Conservation (phyloP, 345 rosid species). For the Anacardium occidentale region DNA sequence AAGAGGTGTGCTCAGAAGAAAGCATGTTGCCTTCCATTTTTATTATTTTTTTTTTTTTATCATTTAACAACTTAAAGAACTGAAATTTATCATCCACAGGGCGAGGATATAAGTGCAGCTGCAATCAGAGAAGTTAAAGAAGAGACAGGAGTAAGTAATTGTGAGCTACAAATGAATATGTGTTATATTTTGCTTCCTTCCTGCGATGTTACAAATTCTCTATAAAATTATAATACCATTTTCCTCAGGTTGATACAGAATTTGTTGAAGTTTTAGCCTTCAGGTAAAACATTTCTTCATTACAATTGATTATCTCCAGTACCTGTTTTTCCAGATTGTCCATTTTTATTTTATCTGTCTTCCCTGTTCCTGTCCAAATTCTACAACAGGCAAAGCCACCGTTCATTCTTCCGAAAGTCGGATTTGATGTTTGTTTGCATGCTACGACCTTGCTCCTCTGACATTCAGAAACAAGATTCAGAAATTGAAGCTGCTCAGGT, state of each 20-base stretch:
- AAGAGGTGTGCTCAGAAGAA: slow-evolving; percentile 45
- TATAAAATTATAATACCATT: background rate
- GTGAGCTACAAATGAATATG: background rate
- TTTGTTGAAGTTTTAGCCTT: slow-evolving; percentile 65
- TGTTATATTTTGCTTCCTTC: too few relatives aligned
- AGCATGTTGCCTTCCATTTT: too few relatives aligned
- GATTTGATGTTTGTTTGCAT: slow-evolving; percentile 59
- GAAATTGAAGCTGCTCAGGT: slow-evolving; percentile 68
- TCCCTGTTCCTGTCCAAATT: background rate
- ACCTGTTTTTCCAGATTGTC: background rate
- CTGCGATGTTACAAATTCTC: too few relatives aligned
- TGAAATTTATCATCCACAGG: slow-evolving; percentile 38
- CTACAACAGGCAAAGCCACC: slow-evolving; percentile 59
- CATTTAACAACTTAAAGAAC: too few relatives aligned
- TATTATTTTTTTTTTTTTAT: background rate
- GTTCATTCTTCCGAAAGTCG: slow-evolving; percentile 45
- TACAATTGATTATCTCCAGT: background rate
- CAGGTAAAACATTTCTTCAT: slow-evolving; percentile 34
- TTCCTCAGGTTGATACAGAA: slow-evolving; percentile 52
- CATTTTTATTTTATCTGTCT: too few relatives aligned
- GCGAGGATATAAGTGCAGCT: slow-evolving; percentile 68
- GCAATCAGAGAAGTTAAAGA: slow-evolving; percentile 80
- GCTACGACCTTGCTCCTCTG: slow-evolving; percentile 42
- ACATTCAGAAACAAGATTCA: slow-evolving; percentile 51
- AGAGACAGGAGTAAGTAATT: slow-evolving; percentile 74